Base-by-base conservation (phyloP, 148 eudicot species). In the Rhododendron molle region DNA sequence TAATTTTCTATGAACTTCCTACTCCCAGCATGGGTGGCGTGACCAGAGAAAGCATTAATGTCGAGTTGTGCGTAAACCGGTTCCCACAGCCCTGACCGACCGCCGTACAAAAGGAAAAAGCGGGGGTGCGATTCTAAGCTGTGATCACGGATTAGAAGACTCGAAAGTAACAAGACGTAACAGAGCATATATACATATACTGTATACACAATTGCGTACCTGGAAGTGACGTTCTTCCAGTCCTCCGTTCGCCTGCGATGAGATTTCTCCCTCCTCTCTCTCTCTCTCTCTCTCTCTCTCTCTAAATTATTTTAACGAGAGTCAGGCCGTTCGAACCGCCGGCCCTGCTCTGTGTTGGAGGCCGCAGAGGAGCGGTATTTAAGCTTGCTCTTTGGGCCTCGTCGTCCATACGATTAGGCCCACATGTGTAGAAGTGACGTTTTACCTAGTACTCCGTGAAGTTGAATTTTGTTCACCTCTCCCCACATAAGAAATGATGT, bases 191-290 rank as follows among this genome's bases (percentile, higher is more conserved):
- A 62, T 23, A 62, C 3, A 2, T 23, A n/a, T 9, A n/a, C 4
- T n/a, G 28, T 23, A 65, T 65, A 9, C 4, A 65, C 28, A n/a
- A n/a, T 65, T 26, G 13, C 73, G 73, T 67, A 67, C 73, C 73
- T 67, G 73, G 73, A 67, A 67, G 32, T 11, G 73, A 67, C 12
- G 28, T 26, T 26, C 32, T n/a, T 67, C 73, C 73, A 0, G 32
- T 67, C 73, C 73, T 67, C 73, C 73, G 73, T 67, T 11, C 15
- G 6, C 32, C 73, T 67, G 34, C 32, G 73, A n/a, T 3, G 73
- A 26, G 73, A 9, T 10, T 26, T 26, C 34, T 65, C 72, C 11
- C 32, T 94, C 84, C 93, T 4, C 94, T 11, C 40, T 3, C 76
- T 28, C 36, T 12, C 74, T 67, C 73, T 3, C 34, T 26, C 71